Conservation (phyloP, 179 eudicot genomes). For the Patellifolia procumbens region DNA sequence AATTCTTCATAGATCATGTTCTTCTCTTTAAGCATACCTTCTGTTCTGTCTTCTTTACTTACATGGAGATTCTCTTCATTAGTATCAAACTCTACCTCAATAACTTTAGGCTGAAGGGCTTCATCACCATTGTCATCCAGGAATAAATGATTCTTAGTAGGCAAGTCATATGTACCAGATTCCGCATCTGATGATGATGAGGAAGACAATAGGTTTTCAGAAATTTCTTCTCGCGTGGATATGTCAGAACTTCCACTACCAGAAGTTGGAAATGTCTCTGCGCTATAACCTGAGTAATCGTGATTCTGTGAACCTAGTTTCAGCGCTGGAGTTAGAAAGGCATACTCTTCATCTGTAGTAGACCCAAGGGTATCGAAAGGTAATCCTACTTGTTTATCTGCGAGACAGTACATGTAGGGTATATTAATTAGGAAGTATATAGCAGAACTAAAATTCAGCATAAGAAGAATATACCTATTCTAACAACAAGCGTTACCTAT, state of each 20-base stretch:
- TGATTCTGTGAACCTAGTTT: constrained; percentile 13
- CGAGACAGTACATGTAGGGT: not conserved
- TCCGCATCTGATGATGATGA: constrained; percentile 41
- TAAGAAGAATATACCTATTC: not conserved
- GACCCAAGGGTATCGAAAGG: constrained; percentile 26
- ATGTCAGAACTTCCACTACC: constrained; percentile 27
- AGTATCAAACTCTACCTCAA: constrained; percentile 22
- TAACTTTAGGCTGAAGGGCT: constrained; percentile 21
- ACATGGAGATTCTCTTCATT: constrained; percentile 24
- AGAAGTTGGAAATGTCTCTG: constrained; percentile 24
- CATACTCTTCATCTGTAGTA: constrained; percentile 28
- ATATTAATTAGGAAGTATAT: not conserved
- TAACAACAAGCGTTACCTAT: not conserved
- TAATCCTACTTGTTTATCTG: constrained; percentile 17
- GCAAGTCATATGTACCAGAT: constrained; percentile 29
- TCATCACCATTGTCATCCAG: constrained; percentile 21
- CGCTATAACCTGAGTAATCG: constrained; percentile 6
- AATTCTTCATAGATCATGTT: constrained; percentile 30
- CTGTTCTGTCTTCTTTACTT: not conserved
- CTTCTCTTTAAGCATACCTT: constrained; percentile 21
- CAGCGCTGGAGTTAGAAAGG: constrained; percentile 32
- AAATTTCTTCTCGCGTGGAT: constrained; percentile 33
- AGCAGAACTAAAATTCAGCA: not conserved
- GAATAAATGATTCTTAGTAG: constrained; percentile 16
- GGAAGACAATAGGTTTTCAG: constrained; percentile 31